Conservation (phyloP, 2,329 filamentous ascomycete genomes). For the Fonsecaea monophora region DNA sequence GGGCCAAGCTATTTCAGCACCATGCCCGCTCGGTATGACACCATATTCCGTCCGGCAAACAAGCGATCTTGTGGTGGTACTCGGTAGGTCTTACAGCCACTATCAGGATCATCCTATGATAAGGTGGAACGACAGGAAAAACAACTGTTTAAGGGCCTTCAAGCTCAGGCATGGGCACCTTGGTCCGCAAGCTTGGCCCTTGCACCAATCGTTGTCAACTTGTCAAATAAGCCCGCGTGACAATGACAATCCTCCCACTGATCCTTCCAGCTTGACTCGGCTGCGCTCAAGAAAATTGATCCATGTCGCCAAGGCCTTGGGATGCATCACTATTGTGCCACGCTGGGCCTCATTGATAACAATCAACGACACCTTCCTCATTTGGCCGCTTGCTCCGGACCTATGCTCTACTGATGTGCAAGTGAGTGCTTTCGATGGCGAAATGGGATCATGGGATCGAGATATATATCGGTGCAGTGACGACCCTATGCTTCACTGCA, state of each 20-base stretch:
- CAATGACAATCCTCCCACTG: constrained; percentile 4
- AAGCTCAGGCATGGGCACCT: not conserved
- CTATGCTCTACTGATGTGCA: constrained; percentile 7
- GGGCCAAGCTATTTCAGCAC: not conserved
- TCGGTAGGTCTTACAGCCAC: not conserved
- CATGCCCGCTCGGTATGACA: not conserved
- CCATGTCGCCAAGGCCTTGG: constrained; percentile 31
- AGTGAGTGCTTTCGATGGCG: constrained; percentile 1
- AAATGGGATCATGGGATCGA: not conserved
- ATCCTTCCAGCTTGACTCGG: constrained; percentile 2
- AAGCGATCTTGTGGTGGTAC: not conserved
- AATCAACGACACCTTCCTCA: constrained; percentile 30
- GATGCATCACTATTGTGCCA: constrained; percentile 26
- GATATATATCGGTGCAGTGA: constrained; percentile 20
- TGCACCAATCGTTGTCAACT: not conserved
- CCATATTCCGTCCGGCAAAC: not conserved
- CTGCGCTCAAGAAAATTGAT: constrained; percentile 11
- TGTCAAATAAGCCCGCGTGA: not conserved
- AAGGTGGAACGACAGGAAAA: not conserved
- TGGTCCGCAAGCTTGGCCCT: not conserved
- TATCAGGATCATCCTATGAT: not conserved
- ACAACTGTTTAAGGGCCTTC: not conserved
- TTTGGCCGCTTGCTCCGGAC: constrained; percentile 24
- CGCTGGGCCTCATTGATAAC: constrained; percentile 22
- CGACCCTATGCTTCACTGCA: not conserved